These are phyloP conservation scores for Aspergillus sp. DNA, from an alignment of 2,329 filamentous ascomycete genomes.

Conservation along the genomic window DNA sequence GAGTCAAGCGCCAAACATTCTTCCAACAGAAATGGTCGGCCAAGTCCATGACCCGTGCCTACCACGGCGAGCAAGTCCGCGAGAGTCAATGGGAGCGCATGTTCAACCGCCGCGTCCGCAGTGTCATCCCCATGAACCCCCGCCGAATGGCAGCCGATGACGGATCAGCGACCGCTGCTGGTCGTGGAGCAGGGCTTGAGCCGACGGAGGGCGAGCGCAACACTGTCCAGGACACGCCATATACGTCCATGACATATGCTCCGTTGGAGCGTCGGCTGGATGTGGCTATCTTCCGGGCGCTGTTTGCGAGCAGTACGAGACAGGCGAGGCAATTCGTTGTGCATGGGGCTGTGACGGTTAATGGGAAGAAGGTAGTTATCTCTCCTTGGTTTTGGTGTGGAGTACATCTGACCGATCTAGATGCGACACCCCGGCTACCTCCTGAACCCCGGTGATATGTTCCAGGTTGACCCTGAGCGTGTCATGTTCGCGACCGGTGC, in stretches of 20 bases:
- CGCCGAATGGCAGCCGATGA: conserved; percentile 78
- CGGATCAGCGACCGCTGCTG: conserved; percentile 80
- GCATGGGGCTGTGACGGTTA: conserved; percentile 92
- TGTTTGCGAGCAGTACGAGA: conserved; percentile 91
- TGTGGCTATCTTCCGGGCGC: conserved; percentile 87
- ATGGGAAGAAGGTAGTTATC: conserved; percentile 84
- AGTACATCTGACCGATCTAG: conserved; percentile 50
- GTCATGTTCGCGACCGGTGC: conserved; percentile 87
- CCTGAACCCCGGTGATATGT: conserved; percentile 96
- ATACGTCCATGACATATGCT: conserved; percentile 95
- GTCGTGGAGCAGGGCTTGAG: conserved; percentile 75
- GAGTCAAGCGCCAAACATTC: conserved; percentile 65
- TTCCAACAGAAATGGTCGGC: conserved; percentile 99
- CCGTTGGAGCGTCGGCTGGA: conserved; percentile 90
- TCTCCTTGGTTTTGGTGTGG: conserved; percentile 1
- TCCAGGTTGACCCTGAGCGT: conserved; percentile 87
- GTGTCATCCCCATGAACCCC: conserved; percentile 84
- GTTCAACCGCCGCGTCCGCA: conserved; percentile 79
- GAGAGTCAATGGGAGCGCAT: conserved; percentile 94
- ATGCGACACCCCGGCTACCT: conserved; percentile 92
- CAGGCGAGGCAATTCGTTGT: conserved; percentile 94
- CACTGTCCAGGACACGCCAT: conserved; percentile 66
- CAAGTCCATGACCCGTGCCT: conserved; percentile 80
- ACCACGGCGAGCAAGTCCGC: conserved; percentile 92
- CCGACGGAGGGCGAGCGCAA: background rate